These are phyloP conservation scores for Isatis lusitanica DNA, from an alignment of 441 rosid species.

Conservation along the genomic window DNA sequence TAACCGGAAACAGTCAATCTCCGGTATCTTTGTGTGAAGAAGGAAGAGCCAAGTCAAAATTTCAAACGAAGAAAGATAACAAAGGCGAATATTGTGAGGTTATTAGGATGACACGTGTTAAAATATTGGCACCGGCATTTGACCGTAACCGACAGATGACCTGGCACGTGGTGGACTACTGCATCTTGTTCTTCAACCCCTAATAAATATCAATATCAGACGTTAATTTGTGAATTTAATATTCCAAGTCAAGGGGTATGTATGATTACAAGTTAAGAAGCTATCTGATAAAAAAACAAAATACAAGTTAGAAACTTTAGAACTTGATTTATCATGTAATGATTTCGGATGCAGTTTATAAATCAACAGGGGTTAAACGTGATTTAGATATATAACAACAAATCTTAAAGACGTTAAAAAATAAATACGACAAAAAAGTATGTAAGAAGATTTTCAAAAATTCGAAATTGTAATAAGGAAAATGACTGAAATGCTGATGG, in stretches of 20 bases:
- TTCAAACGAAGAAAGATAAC: conserved; percentile 38
- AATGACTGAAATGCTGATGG: conserved; percentile 1
- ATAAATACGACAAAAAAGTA: background rate
- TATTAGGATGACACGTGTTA: conserved; percentile 45
- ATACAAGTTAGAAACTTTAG: background rate
- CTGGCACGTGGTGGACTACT: conserved; percentile 56
- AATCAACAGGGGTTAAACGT: background rate
- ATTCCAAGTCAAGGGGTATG: background rate
- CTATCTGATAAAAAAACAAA: background rate
- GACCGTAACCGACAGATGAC: conserved; percentile 56
- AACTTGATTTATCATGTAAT: background rate
- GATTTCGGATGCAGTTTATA: background rate
- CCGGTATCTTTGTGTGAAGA: conserved; percentile 11
- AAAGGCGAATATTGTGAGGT: background rate
- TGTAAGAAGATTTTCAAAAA: background rate
- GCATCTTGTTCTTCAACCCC: conserved; percentile 5
- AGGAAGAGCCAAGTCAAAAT: conserved; percentile 42
- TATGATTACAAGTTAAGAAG: background rate
- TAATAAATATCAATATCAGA: conserved; percentile 14
- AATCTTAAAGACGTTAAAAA: background rate
- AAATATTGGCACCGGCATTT: conserved; percentile 66
- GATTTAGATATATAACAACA: background rate
- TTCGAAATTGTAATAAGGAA: background rate
- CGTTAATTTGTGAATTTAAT: conserved; percentile 2
- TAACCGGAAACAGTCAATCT: conserved; percentile 9